phyloP scores from a whole-genome alignment of 371 early-diverging fungal genomes.

The Lichtheimia ornata region DNA sequence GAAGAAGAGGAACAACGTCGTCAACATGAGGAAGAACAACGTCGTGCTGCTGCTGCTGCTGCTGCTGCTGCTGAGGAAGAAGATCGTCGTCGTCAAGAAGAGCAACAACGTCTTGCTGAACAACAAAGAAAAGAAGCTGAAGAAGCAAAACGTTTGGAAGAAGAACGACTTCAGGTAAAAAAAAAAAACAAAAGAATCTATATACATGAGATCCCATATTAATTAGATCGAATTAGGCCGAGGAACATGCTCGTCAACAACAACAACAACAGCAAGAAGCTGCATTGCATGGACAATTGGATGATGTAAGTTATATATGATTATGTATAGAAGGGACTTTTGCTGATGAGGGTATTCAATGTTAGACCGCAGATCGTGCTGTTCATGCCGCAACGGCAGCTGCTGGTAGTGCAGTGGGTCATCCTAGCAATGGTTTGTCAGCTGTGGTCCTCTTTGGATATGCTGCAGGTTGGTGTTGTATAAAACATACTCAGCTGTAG shows the following conservation, averaged over 20 bases:
- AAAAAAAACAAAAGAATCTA: too few species aligned
- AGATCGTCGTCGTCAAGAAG: constrained; percentile 25
- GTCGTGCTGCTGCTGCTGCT: constrained; percentile 11
- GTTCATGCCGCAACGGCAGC: constrained; percentile 30
- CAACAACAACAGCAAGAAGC: constrained; percentile 12
- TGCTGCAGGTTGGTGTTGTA: constrained; percentile 52
- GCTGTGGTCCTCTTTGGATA: constrained; percentile 80
- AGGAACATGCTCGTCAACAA: background rate
- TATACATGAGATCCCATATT: too few species aligned
- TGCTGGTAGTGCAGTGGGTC: constrained; percentile 28
- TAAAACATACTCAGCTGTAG: too few species aligned
- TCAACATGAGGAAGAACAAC: constrained; percentile 34
- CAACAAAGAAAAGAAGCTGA: constrained; percentile 14
- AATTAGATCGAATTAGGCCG: background rate
- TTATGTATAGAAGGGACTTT: background rate
- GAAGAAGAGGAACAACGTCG: constrained; percentile 19
- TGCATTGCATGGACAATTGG: constrained; percentile 12
- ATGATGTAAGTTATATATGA: constrained; percentile 11
- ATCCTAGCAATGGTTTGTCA: constrained; percentile 20
- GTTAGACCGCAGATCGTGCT: constrained; percentile 36
- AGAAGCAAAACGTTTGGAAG: constrained; percentile 15
- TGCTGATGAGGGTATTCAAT: background rate
- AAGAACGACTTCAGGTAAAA: constrained; percentile 19
- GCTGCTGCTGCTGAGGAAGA: constrained; percentile 15
- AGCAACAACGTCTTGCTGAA: constrained; percentile 21